phyloP scores from a whole-genome alignment of 2,329 filamentous ascomycete species.

The Dothistroma pini region DNA sequence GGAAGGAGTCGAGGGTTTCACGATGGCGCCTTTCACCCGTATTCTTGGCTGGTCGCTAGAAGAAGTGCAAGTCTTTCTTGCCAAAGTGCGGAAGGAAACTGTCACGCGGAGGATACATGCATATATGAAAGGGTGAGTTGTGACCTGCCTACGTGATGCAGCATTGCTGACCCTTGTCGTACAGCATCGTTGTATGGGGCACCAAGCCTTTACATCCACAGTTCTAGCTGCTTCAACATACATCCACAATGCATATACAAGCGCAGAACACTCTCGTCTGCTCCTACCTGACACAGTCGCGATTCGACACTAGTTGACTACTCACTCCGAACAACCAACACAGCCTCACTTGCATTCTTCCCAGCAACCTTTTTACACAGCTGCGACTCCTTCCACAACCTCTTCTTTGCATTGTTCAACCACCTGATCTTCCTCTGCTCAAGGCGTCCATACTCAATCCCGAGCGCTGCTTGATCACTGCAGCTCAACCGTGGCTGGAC shows the following conservation, averaged over 20 bases:
- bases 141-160: background rate
- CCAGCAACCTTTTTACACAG: background rate
- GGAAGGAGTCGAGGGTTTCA: conserved; percentile 45
- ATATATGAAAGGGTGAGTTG: conserved; percentile 22
- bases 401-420: background rate
- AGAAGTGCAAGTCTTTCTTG: conserved; percentile 45
- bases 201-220: conserved; percentile 10
- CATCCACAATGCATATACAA: background rate
- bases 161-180: background rate
- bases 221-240: background rate
- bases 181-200: conserved; percentile 11
- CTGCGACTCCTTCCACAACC: background rate
- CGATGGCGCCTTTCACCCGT: conserved; percentile 42
- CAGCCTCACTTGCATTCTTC: background rate
- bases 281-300: background rate
- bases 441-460: background rate
- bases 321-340: background rate
- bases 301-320: too few relatives aligned
- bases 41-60: conserved; percentile 43
- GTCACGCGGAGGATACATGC: conserved; percentile 20
- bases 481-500: background rate
- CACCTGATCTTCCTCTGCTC: background rate
- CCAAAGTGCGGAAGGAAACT: conserved; percentile 41
- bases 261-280: too few relatives aligned
- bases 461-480: background rate